Evolutionary conservation across 2,329 filamentous ascomycete species (phyloP).

Genomic region (Endothia cerciana): DNA sequence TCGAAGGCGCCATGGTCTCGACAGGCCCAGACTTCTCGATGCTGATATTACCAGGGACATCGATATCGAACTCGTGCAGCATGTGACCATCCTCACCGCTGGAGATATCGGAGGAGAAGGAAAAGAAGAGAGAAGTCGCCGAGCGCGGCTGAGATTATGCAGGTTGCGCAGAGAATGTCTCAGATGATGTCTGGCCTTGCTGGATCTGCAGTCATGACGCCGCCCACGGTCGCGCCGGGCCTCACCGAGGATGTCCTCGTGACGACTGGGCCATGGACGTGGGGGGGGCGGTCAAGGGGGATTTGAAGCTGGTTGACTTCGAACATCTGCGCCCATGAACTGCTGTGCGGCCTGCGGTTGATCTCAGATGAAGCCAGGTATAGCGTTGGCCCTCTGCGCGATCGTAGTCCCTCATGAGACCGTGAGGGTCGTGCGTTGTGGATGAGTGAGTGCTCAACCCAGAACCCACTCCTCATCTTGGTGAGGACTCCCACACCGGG

Average conservation of each 20-base stretch:
- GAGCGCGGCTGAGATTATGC: slow-evolving; percentile 1
- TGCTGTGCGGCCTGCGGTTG: too few species aligned
- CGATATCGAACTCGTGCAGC: not conserved
- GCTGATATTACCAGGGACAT: slow-evolving; percentile 1
- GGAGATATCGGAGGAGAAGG: not conserved
- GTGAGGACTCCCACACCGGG: slow-evolving; percentile 7
- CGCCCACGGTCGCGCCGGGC: slow-evolving; percentile 6
- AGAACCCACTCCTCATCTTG: not conserved
- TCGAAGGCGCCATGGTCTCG: not conserved
- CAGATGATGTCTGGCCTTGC: slow-evolving; percentile 9
- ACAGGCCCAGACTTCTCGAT: slow-evolving; percentile 2
- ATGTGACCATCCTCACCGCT: slow-evolving; percentile 16
- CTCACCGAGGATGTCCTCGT: slow-evolving; percentile 20
- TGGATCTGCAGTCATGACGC: slow-evolving; percentile 15
- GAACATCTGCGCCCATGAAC: too few species aligned
- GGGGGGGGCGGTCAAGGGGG: not conserved
- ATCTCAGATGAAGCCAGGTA: too few species aligned
- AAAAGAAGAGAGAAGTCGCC: not conserved
- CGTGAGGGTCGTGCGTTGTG: not conserved
- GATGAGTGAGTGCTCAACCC: not conserved
- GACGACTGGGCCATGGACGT: not conserved
- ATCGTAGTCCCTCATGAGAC: not conserved
- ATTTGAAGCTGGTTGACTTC: not conserved
- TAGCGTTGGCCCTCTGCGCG: not conserved
- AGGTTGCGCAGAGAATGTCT: slow-evolving; percentile 17